Evolutionary conservation across 116 monocot genomes (phyloP).

Genomic region (Phalaenopsis hybrid): DNA sequence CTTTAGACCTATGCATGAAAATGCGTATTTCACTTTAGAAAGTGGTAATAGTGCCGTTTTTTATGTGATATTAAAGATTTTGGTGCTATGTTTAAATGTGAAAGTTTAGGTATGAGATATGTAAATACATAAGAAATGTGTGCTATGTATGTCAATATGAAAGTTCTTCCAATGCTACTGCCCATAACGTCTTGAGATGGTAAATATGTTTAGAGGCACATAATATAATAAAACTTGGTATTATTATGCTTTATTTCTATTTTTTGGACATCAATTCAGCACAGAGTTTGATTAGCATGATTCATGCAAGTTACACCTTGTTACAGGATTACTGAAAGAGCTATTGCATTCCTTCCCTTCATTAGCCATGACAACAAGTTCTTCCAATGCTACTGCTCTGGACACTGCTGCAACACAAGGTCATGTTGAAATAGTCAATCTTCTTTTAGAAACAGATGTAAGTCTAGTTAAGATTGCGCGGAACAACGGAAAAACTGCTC

Average conservation of each 20-base stretch:
- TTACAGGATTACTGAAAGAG: constrained; percentile 67
- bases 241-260: background rate
- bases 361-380: constrained; percentile 77
- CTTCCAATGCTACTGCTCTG: constrained; percentile 72
- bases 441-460: constrained; percentile 72
- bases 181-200: background rate
- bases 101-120: too few relatives aligned
- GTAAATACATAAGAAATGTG: too few relatives aligned
- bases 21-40: too few relatives aligned
- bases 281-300: constrained; percentile 1
- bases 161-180: too few relatives aligned
- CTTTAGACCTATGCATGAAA: too few relatives aligned
- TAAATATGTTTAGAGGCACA: background rate
- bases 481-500: constrained; percentile 35
- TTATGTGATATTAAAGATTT: too few relatives aligned
- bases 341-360: constrained; percentile 51
- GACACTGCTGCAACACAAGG: constrained; percentile 89
- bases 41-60: too few relatives aligned
- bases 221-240: background rate
- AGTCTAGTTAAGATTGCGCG: constrained; percentile 30
- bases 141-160: too few relatives aligned
- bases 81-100: too few relatives aligned
- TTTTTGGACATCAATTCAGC: background rate
- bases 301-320: background rate
- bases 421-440: constrained; percentile 74